Percentiles rank a stretch among this genome's conserved stretches.
Conservation (phyloP, 1,284 basidiomycete genomes). For the Trichosporon coremiiforme region DNA sequence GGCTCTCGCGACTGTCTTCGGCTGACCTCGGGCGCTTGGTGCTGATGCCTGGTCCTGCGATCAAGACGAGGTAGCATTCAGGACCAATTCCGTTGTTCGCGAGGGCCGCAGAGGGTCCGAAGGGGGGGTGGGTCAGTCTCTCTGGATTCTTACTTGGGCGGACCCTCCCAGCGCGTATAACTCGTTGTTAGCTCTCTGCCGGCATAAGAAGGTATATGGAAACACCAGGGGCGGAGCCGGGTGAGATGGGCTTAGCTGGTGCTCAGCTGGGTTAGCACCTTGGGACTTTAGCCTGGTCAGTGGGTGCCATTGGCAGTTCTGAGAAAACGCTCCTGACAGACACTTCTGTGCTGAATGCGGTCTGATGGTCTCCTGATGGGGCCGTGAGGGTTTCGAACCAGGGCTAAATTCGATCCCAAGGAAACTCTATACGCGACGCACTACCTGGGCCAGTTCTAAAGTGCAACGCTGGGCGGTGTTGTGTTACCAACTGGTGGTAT, state of each 20-base stretch:
- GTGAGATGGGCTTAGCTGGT: neutral
- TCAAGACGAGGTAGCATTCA: neutral
- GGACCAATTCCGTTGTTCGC: neutral
- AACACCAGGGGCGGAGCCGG: slow-evolving; percentile 3
- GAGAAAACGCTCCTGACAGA: neutral
- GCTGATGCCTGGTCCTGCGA: neutral
- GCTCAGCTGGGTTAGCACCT: too few relatives aligned
- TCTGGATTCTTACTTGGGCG: neutral
- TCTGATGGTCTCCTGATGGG: neutral
- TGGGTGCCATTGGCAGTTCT: neutral
- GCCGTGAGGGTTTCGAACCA: neutral
- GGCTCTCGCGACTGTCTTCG: slow-evolving; percentile 9
- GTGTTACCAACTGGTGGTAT: neutral
- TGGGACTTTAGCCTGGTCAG: too few relatives aligned
- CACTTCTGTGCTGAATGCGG: neutral
- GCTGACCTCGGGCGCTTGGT: neutral
- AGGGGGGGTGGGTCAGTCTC: neutral
- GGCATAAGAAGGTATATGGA: slow-evolving; percentile 7
- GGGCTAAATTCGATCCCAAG: slow-evolving; percentile 7
- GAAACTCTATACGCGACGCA: slow-evolving; percentile 5
- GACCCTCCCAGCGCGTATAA: neutral
- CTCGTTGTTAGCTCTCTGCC: neutral
- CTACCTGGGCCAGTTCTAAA: neutral
- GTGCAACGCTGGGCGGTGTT: neutral
- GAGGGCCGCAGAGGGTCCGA: neutral